A percentile compares a stretch with the other conserved stretches of the same genome.
Evolutionary conservation across 2,329 filamentous ascomycete species (phyloP).

Genomic region (Nemania sp.): DNA sequence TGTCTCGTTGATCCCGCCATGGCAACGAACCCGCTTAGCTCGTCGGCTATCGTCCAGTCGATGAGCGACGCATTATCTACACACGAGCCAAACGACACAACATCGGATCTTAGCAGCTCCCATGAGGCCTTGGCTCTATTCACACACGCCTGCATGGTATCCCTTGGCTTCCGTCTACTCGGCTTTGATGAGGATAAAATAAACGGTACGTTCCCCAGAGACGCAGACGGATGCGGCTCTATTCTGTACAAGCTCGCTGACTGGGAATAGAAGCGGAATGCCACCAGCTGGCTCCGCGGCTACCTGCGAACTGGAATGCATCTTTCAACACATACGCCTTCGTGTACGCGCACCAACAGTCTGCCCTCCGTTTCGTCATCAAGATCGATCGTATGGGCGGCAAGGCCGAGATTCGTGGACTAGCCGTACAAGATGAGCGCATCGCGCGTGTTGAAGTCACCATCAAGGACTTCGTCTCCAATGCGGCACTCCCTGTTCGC

Average conservation of each 20-base stretch:
- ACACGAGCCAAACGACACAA: constrained; percentile 55
- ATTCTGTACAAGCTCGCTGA: constrained; percentile 1
- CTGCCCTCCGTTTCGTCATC: constrained; percentile 80
- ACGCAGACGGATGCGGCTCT: not conserved
- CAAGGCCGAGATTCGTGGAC: constrained; percentile 81
- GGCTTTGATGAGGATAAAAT: constrained; percentile 84
- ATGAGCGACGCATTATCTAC: constrained; percentile 66
- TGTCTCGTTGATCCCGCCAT: constrained; percentile 13
- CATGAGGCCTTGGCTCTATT: constrained; percentile 86
- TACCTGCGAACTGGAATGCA: constrained; percentile 82
- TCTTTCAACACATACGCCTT: constrained; percentile 75
- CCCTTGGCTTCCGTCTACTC: constrained; percentile 77
- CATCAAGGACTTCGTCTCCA: constrained; percentile 74
- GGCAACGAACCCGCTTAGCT: constrained; percentile 46
- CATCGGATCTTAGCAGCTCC: constrained; percentile 68
- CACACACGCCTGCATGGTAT: constrained; percentile 79
- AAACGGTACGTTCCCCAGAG: constrained; percentile 55
- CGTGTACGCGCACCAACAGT: constrained; percentile 84
- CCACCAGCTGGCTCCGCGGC: constrained; percentile 60
- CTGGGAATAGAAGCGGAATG: constrained; percentile 57
- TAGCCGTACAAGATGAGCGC: constrained; percentile 79
- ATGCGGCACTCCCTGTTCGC: constrained; percentile 58
- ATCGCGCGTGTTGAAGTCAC: constrained; percentile 78
- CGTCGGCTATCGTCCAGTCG: constrained; percentile 53
- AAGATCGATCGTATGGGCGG: constrained; percentile 80